These are phyloP conservation scores for Spathaspora boniae DNA, from an alignment of 805 yeast genomes.

Conservation along the genomic window DNA sequence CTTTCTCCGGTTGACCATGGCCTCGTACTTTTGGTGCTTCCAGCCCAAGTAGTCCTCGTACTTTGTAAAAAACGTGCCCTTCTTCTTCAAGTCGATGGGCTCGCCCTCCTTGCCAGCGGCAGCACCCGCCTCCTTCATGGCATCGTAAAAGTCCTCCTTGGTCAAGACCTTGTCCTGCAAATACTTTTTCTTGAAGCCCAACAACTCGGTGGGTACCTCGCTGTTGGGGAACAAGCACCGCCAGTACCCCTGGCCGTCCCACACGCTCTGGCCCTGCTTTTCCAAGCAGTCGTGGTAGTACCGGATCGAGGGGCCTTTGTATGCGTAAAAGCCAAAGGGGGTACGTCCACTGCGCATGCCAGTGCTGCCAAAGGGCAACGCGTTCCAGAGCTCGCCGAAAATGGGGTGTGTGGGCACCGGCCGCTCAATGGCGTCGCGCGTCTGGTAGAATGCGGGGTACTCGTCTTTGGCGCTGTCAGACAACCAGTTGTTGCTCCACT, in stretches of 20 bases:
- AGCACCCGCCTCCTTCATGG: slow-evolving; percentile 11
- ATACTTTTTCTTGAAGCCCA: slow-evolving; percentile 23
- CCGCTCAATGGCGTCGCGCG: slow-evolving; percentile 6
- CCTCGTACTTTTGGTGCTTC: slow-evolving; percentile 53
- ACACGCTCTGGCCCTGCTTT: slow-evolving; percentile 65
- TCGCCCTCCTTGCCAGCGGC: slow-evolving; percentile 10
- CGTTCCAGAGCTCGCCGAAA: slow-evolving; percentile 6
- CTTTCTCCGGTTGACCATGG: slow-evolving; percentile 36
- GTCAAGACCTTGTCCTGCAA: slow-evolving; percentile 37
- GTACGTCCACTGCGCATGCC: slow-evolving; percentile 19
- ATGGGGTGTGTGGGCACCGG: slow-evolving; percentile 3
- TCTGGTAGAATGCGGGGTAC: slow-evolving; percentile 14
- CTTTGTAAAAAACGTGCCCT: slow-evolving; percentile 62
- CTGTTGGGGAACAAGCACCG: slow-evolving; percentile 76
- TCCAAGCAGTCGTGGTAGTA: slow-evolving; percentile 63
- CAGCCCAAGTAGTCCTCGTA: slow-evolving; percentile 66
- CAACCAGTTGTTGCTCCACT: slow-evolving; percentile 17
- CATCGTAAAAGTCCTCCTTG: slow-evolving; percentile 56
- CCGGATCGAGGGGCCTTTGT: slow-evolving; percentile 54
- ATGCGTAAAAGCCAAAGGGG: slow-evolving; percentile 48
- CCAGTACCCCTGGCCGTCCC: slow-evolving; percentile 90
- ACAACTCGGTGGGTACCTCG: slow-evolving; percentile 29
- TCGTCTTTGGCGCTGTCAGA: slow-evolving; percentile 11
- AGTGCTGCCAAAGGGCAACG: slow-evolving; percentile 13
- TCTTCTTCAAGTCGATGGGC: slow-evolving; percentile 39